These are phyloP conservation scores for Helicocarpus griseus DNA, from an alignment of 2,329 filamentous ascomycete genomes.

Conservation along the genomic window DNA sequence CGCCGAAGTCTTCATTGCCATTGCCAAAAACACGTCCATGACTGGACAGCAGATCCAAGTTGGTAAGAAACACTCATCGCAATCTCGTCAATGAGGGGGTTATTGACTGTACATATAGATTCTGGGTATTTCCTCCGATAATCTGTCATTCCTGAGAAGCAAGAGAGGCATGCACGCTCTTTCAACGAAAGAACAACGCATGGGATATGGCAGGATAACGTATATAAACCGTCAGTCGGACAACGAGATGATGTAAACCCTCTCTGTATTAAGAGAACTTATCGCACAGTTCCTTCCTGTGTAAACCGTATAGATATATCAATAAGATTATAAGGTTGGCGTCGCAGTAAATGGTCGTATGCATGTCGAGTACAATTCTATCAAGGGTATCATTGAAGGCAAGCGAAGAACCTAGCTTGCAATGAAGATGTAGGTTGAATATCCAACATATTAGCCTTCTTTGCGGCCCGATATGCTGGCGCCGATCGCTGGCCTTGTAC, in stretches of 20 bases:
- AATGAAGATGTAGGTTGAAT: constrained; percentile 17
- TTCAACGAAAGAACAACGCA: background rate
- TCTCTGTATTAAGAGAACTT: too few relatives aligned
- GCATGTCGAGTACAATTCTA: background rate
- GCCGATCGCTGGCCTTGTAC: constrained; percentile 29
- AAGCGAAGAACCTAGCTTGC: constrained; percentile 26
- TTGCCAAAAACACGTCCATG: constrained; percentile 38
- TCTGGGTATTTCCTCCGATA: background rate
- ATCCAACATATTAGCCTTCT: constrained; percentile 32
- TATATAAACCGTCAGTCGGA: too few relatives aligned
- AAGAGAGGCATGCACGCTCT: background rate
- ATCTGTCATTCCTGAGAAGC: background rate
- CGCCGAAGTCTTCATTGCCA: constrained; percentile 30
- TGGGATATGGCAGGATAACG: background rate
- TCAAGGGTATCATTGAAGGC: constrained; percentile 13
- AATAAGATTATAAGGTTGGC: background rate
- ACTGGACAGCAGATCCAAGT: constrained; percentile 36
- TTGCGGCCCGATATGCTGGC: constrained; percentile 27
- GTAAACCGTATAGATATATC: background rate
- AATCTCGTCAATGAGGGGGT: background rate
- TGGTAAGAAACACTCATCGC: constrained; percentile 22
- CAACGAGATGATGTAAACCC: too few relatives aligned
- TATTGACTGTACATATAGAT: constrained; percentile 1
- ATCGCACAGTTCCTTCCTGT: background rate
- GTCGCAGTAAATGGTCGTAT: too few relatives aligned